Conservation (phyloP, 1,284 basidiomycete genomes). For the Ceratobasidium sp. region DNA sequence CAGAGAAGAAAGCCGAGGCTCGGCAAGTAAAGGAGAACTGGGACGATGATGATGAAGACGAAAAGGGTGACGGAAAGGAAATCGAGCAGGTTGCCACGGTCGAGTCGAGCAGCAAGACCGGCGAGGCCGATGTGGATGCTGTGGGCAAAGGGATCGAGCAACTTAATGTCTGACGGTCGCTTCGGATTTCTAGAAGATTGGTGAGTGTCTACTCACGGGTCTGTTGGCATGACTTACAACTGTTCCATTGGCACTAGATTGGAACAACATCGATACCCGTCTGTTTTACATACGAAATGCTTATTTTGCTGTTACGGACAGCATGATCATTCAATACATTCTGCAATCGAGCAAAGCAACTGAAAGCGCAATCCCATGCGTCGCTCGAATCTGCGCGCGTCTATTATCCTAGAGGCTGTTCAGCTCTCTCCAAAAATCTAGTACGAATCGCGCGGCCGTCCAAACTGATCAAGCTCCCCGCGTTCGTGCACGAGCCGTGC, state of each 20-base stretch:
- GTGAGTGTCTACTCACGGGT: neutral
- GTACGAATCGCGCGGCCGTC: constrained; percentile 55
- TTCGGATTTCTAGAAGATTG: neutral
- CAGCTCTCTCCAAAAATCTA: neutral
- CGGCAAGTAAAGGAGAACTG: constrained; percentile 74
- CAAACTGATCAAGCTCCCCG: constrained; percentile 73
- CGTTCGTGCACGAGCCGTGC: constrained; percentile 86
- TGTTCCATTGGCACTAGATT: neutral
- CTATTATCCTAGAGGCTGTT: constrained; percentile 23
- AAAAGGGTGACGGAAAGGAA: constrained; percentile 45
- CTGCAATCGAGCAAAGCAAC: constrained; percentile 16
- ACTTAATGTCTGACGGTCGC: constrained; percentile 19
- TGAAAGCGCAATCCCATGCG: constrained; percentile 7
- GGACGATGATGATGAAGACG: constrained; percentile 79
- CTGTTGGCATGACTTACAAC: neutral
- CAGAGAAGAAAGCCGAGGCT: constrained; percentile 61
- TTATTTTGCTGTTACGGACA: constrained; percentile 21
- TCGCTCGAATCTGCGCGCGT: constrained; percentile 7
- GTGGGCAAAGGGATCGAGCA: constrained; percentile 47
- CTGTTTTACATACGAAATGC: constrained; percentile 24
- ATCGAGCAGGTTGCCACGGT: neutral
- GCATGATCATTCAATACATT: constrained; percentile 29
- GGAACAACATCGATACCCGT: constrained; percentile 20
- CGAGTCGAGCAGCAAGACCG: constrained; percentile 1
- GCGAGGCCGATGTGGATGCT: constrained; percentile 32